Base-by-base conservation (phyloP, 139 green algal genomes). In the Desmodesmus armatus region DNA sequence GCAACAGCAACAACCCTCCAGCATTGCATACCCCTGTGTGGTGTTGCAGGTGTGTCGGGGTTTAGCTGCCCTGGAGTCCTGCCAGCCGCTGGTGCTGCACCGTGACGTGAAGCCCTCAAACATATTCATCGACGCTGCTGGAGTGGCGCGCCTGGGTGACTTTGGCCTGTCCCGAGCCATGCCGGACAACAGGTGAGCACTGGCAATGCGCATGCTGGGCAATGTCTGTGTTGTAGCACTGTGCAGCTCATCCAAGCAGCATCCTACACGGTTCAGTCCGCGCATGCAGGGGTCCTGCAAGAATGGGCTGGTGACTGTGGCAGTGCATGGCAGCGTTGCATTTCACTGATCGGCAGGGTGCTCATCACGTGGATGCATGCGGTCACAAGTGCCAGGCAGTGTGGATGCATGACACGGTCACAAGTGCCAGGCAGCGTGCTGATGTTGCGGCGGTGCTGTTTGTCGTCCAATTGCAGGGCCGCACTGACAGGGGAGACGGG, bases 51-150 rank as follows among this genome's bases (percentile, higher is more conserved):
- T 94, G 53, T 84, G 88, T 2, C 65, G 76, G 25, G 91, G 86
- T 23, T 88, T 92, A 66, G 83, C 87, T 65, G 94, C 94, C 6
- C 80, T 97, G 63, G 94, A 96, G 83, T 72, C 82, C 0, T 90
- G 86, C 33, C 44, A 72, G 1, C 95, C 95, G 0, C 92, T 94
- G 15, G 86, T 98, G 21, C 74, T 98, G 33, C 95, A 98, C 89
- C 82, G 95, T 27, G 95, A 98, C 83, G 86, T 98, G 60, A 98
- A 98, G 90, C 94, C 95, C 53, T 87, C 80, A 83, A 98, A 98
- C 74, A 87, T 97, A 15, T 93, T 96, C 60, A 78, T 97, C 1
- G 92, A 95, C 81, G 88, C 66, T 21, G 85, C 67, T 15, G 91
- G 91, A 5, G 62, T 66, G 23, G 93, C 92, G 17, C 89, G 87